These are phyloP conservation scores for Sisymbrium irio DNA, from an alignment of 345 rosid genomes.

Conservation along the genomic window DNA sequence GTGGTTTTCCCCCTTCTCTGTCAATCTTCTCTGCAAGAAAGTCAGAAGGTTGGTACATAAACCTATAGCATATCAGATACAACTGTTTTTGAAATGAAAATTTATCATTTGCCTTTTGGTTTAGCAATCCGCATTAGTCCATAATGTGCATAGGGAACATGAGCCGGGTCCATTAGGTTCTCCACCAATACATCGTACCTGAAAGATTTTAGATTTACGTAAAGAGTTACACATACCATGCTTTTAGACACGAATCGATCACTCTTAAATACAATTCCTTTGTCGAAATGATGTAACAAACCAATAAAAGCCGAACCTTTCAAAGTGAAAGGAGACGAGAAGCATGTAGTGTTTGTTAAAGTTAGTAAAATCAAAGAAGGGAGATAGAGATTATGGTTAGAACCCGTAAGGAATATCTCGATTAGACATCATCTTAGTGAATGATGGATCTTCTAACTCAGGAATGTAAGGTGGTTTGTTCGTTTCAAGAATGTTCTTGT, in stretches of 20 bases:
- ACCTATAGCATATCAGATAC: background rate
- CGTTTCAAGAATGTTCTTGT: constrained; percentile 55
- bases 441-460: constrained; percentile 77
- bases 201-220: constrained; percentile 21
- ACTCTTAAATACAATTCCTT: background rate
- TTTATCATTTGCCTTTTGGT: constrained; percentile 42
- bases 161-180: constrained; percentile 94
- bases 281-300: background rate
- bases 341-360: background rate
- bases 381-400: background rate
- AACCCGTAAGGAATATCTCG: constrained; percentile 89
- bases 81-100: background rate
- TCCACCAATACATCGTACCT: constrained; percentile 83
- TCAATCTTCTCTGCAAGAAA: constrained; percentile 56
- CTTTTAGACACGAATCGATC: background rate
- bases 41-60: background rate
- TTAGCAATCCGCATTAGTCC: constrained; percentile 51
- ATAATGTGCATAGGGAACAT: constrained; percentile 89
- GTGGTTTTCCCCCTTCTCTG: constrained; percentile 88
- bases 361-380: background rate
- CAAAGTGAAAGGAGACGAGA: background rate
- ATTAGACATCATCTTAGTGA: constrained; percentile 52
- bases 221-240: background rate
- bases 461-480: constrained; percentile 76
- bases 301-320: background rate